A percentile compares a stretch with the other conserved stretches of the same genome.
phyloP scores from a whole-genome alignment of 2,329 filamentous ascomycete genomes.

The Ilyonectria sp. region DNA sequence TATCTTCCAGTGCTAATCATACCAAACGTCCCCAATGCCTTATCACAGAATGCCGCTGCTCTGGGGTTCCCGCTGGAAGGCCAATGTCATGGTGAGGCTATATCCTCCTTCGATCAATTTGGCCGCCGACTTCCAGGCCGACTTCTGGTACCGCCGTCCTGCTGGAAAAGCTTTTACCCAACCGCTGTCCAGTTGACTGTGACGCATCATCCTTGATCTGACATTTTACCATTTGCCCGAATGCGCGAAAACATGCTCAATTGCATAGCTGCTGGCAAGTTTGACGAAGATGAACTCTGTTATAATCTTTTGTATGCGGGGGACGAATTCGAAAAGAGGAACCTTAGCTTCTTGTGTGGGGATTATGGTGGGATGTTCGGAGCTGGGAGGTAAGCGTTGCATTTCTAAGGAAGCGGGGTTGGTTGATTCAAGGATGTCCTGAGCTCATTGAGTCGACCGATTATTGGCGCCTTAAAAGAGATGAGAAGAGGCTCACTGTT shows the following conservation, averaged over 20 bases:
- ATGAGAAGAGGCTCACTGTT: constrained; percentile 21
- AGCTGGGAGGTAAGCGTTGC: constrained; percentile 63
- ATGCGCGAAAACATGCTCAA: constrained; percentile 35
- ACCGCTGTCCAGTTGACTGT: constrained; percentile 23
- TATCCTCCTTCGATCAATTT: constrained; percentile 18
- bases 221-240: constrained; percentile 31
- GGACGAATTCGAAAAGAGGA: constrained; percentile 3
- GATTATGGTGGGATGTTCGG: constrained; percentile 58
- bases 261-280: neutral
- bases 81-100: neutral
- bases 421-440: constrained; percentile 53
- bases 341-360: constrained; percentile 61
- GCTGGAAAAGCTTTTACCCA: constrained; percentile 17
- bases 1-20: constrained; percentile 22
- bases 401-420: constrained; percentile 62
- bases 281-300: constrained; percentile 35
- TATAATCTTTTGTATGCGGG: constrained; percentile 21
- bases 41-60: constrained; percentile 7
- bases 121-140: neutral
- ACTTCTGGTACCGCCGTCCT: neutral
- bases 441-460: constrained; percentile 56
- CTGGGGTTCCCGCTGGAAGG: constrained; percentile 3
- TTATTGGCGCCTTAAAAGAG: constrained; percentile 47
- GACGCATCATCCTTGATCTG: constrained; percentile 34
- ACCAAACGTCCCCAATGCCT: constrained; percentile 28